Evolutionary conservation across 2,329 filamentous ascomycete species (phyloP), one percentile per base, ranked within the genome.

Genomic region (Blastomyces percursus): DNA sequence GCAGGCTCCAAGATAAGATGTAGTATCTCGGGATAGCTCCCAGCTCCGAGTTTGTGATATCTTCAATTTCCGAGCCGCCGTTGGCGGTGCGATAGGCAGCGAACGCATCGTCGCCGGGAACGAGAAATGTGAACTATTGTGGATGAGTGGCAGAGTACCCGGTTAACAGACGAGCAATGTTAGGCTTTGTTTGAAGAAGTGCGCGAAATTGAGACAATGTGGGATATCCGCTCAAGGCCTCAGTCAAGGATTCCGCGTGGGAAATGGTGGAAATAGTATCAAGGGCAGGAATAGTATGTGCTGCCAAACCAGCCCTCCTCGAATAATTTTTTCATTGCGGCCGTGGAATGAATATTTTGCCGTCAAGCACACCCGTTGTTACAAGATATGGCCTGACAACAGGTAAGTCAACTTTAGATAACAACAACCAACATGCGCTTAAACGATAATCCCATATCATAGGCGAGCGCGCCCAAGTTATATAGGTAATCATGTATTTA

Each of bases 101-200:
- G 58, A 63, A 63, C 19, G 62, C 62, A 48, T 44, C 55, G 56
- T 63, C 60, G 32, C 58, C 50, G 6, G 62, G 62, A n/a, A 63
- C 58, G 6, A 63, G 62, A 35, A 63, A 40, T 12, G 62, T 63
- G n/a, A 42, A 27, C 12, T 19, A 9, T 57, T 42, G 54, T 11
- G 56, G 27, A 27, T 19, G 1, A 35, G 32, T 38, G 27, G 35
- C 8, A 19, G 38, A 42, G 35, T 24, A 38, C 27, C 24, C 35
- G 3, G 32, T 58, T 38, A 58, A 27, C 16, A 58, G 56, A 24
- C 27, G 56, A 46, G 42, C 56, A 9, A 58, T 9, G 24, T 40
- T 42, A 19, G 56, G 38, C 11, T 58, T 58, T 12, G n/a, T 42
- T 46, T 44, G 38, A 42, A 58, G 38, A 7, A 58, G 38, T 9